Base-by-base conservation (phyloP, 2,329 filamentous ascomycete species). In the Fusarium nisikadoi region DNA sequence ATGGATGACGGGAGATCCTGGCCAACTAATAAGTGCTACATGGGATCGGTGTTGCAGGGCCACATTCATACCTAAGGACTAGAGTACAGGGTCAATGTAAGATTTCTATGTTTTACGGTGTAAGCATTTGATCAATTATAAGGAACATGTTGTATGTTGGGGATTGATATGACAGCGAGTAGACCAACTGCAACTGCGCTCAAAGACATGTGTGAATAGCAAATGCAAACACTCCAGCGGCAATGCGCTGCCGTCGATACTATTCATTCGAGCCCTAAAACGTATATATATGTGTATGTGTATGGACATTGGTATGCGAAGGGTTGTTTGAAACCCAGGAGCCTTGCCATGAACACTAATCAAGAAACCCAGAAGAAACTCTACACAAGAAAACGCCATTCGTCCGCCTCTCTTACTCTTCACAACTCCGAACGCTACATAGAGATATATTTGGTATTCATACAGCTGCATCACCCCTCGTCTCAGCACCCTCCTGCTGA, bases 381-480 rank as follows among this genome's bases (percentile, higher is more conserved):
- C 31, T 72, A 70, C 55, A 59, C 65, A 68, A 64, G 64, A 68
- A 70, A 72, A 72, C 65, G 70, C 70, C 70, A 38, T 57, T 70
- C 55, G 53, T 66, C 70, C 70, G 62, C 70, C 70, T 68, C 65
- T 52, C 56, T 46, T 49, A 49, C 43, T 65, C 70, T 72, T 67
- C 46, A 41, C 70, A 63, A 71, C 70, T 64, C 66, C 55, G 27
- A 54, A 70, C 57, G 70, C 57, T 50, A 53, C 29, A 57, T 62
- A 46, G 12, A 38, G 19, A 63, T 33, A 52, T 39, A 46, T 46
- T 56, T 50, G 47, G 33, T 71, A 75, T 66, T 82, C 73, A 83
- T 79, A 82, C 81, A 77, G 72, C 78, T 61, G 80, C 78, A 59
- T 81, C 78, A 25, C 65, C 71, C 53, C 61, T 67, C 43, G 23